A percentile compares a stretch with the other conserved stretches of the same genome.
Evolutionary conservation across 2,329 filamentous ascomycete genomes (phyloP).

Genomic region (Ophiocordyceps australis): DNA sequence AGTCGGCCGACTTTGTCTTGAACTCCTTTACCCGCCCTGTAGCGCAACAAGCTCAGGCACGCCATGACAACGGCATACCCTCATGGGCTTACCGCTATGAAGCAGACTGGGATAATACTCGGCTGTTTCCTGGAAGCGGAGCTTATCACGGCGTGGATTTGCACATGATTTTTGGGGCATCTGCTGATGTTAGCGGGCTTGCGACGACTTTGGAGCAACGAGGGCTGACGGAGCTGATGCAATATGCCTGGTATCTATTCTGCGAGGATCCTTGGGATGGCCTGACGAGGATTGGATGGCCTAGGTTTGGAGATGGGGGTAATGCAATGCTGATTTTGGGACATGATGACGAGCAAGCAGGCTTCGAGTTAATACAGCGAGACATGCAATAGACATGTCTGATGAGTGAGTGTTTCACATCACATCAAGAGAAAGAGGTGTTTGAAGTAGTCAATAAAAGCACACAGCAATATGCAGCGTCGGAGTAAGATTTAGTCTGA

Average conservation of each 20-base stretch:
- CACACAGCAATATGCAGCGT: too few species aligned
- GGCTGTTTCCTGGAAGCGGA: constrained; percentile 23
- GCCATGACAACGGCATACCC: constrained; percentile 13
- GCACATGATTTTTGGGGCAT: constrained; percentile 26
- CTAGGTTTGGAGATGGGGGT: not conserved
- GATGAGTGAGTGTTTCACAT: too few species aligned
- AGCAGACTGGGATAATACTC: constrained; percentile 28
- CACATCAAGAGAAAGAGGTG: too few species aligned
- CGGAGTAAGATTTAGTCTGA: too few species aligned
- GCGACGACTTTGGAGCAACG: constrained; percentile 11
- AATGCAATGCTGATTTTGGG: not conserved
- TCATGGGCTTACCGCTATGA: constrained; percentile 28
- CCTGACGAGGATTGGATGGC: constrained; percentile 4
- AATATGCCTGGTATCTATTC: constrained; percentile 21
- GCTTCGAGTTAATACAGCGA: too few species aligned
- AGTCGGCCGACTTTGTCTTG: constrained; percentile 6
- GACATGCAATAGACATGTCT: too few species aligned
- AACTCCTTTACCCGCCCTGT: constrained; percentile 28
- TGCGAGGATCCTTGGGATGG: constrained; percentile 16
- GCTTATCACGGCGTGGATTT: constrained; percentile 30
- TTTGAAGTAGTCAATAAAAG: too few species aligned
- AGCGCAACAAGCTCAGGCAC: constrained; percentile 16
- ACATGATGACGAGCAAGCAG: too few species aligned
- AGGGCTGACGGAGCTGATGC: constrained; percentile 16
- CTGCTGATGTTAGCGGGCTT: constrained; percentile 18